Conservation (phyloP, 139 green algal species). For the Tetraselmis striata region DNA sequence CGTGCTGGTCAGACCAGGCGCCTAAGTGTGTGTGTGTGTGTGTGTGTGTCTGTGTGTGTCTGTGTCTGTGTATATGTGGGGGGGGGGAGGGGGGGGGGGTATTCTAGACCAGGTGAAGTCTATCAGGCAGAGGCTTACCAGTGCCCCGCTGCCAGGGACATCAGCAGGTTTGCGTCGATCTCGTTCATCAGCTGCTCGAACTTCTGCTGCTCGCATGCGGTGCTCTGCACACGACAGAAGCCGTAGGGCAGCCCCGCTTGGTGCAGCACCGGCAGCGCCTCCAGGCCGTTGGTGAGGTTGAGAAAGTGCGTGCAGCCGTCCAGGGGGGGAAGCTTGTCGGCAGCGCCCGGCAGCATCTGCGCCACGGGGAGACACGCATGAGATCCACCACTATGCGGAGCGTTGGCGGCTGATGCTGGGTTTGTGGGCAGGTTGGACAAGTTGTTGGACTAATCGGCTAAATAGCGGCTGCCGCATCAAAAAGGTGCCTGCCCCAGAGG, state of each 20-base stretch:
- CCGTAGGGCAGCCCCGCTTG: constrained; percentile 42
- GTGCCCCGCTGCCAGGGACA: constrained; percentile 52
- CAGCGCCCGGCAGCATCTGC: no score
- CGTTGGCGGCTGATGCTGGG: no score
- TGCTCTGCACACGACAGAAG: constrained; percentile 30
- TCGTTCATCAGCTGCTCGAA: constrained; percentile 48
- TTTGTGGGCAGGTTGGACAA: no score
- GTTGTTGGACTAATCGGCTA: no score
- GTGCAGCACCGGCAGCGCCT: constrained; percentile 45
- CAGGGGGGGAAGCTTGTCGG: constrained; percentile 16
- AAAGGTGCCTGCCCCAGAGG: no score
- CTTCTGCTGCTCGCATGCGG: constrained; percentile 56
- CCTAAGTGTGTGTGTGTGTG: not conserved
- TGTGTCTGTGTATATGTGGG: no score
- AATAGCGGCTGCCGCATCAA: no score
- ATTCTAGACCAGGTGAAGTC: not conserved
- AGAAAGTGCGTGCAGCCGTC: constrained; percentile 39
- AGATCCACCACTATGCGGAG: no score
- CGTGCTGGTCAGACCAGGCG: not conserved
- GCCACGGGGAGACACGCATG: no score
- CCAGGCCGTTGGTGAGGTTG: constrained; percentile 65
- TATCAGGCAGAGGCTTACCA: constrained; percentile 22
- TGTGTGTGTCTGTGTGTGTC: no score
- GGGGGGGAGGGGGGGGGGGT: no score
- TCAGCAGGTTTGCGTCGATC: constrained; percentile 49